Base-by-base conservation (phyloP, 106 monocot species). In the Platanthera guangdongensis region DNA sequence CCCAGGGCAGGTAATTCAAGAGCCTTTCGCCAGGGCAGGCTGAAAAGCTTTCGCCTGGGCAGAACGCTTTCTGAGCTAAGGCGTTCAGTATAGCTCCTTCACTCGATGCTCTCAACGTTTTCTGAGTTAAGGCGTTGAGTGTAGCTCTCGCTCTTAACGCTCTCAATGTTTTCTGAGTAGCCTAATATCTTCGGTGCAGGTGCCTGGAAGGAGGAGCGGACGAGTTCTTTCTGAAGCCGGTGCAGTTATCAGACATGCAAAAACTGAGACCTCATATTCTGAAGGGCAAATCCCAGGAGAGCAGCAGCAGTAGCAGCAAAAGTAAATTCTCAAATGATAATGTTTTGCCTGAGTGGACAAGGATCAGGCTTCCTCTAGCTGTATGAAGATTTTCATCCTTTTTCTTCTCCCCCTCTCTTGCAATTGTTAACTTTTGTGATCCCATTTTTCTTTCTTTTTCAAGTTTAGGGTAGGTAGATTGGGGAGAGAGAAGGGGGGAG, bases 151-250 rank as follows among this genome's bases (percentile, higher is more conserved):
- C n/a, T n/a, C n/a, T n/a, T n/a, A n/a, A n/a, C n/a, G n/a, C n/a
- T n/a, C n/a, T n/a, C n/a, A n/a, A n/a, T n/a, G n/a, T n/a, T n/a
- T n/a, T n/a, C n/a, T n/a, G n/a, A n/a, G n/a, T n/a, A n/a, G 14
- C 14, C 1, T 7, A 21, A 63, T 22, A 63, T 25, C 12, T 67
- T 67, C 22, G 25, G 0, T 71, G 9, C 88, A 93, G 93, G 78
- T 93, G 93, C 75, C 64, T 93, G 82, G 90, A 93, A 76, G 93
- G 69, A 75, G 90, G 93, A 25, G 93, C 93, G 30, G 86, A 93
- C 53, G 93, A 93, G 68, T 93, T 93, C 82, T 83, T 90, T 68
- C 86, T 93, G 50, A 93, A 93, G 47, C 93, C 93, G 28, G 88
- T 93, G 28, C 76, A 88, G 73, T 74, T 93, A 22, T 82, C 93